A percentile compares a stretch with the other conserved stretches of the same genome.
phyloP scores from a whole-genome alignment of 192 early-diverging fungal genomes.

The Kickxella alabastrina region DNA sequence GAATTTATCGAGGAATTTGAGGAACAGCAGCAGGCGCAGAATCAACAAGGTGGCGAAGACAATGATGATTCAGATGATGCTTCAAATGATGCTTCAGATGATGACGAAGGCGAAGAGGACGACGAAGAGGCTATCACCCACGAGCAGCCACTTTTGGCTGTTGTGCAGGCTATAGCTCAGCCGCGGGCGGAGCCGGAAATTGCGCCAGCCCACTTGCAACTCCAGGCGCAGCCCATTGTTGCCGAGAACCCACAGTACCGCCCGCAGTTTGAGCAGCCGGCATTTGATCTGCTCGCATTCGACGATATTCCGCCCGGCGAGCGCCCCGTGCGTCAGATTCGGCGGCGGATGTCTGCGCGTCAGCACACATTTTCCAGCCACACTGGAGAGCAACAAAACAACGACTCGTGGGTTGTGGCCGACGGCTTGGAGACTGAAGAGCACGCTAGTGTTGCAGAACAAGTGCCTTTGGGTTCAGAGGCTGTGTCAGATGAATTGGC shows the following conservation, averaged over 20 bases:
- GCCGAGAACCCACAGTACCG: slow-evolving; percentile 38
- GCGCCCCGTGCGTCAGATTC: slow-evolving; percentile 15
- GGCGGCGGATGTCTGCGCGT: neutral
- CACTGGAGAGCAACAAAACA: too few species aligned
- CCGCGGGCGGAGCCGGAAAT: neutral
- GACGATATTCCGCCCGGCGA: slow-evolving; percentile 29
- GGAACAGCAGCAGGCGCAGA: slow-evolving; percentile 3
- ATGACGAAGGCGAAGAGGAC: neutral
- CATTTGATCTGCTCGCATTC: slow-evolving; percentile 18
- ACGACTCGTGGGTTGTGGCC: neutral
- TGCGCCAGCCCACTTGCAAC: slow-evolving; percentile 1
- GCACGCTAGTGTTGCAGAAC: too few species aligned
- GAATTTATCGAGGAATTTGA: slow-evolving; percentile 44
- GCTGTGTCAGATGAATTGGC: neutral
- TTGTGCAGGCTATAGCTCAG: neutral
- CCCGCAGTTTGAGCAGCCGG: slow-evolving; percentile 29
- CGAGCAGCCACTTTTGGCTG: slow-evolving; percentile 2
- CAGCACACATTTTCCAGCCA: too few species aligned
- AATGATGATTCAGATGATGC: slow-evolving; percentile 2
- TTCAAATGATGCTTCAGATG: too few species aligned
- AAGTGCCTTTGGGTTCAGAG: too few species aligned
- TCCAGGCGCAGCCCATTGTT: slow-evolving; percentile 24
- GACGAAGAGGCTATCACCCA: neutral
- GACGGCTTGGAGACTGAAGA: neutral
- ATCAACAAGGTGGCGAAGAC: neutral